A percentile compares a stretch with the other conserved stretches of the same genome.
These are phyloP conservation scores for Backusella macrospora DNA, from an alignment of 192 early-diverging fungal species.

Conservation along the genomic window DNA sequence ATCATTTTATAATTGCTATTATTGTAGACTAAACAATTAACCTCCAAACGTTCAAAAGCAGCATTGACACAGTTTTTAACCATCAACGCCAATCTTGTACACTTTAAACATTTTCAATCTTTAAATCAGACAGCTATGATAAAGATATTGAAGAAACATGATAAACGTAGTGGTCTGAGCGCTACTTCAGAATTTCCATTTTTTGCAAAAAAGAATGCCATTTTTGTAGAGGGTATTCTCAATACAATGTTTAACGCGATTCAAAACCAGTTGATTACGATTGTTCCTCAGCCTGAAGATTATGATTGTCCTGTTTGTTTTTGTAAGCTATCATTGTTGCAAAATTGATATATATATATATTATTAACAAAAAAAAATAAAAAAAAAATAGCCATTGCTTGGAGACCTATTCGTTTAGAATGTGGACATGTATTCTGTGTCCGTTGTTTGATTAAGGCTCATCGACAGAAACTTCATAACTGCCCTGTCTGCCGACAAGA, in stretches of 20 bases:
- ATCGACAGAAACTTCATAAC: conserved; percentile 58
- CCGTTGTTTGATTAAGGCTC: conserved; percentile 78
- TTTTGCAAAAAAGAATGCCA: conserved; percentile 50
- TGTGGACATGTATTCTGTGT: conserved; percentile 82
- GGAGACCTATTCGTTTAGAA: conserved; percentile 76
- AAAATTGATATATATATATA: not conserved
- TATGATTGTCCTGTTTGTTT: conserved; percentile 82
- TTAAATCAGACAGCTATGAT: conserved; percentile 77
- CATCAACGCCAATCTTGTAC: conserved; percentile 71
- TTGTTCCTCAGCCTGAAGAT: conserved; percentile 83
- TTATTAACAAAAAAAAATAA: not conserved
- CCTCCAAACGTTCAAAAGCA: conserved; percentile 25
- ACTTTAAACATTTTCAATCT: conserved; percentile 71
- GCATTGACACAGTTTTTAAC: conserved; percentile 58
- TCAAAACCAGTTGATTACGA: conserved; percentile 61
- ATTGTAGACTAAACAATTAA: conserved; percentile 22
- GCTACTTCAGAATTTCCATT: conserved; percentile 54
- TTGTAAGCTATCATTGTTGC: conserved; percentile 34
- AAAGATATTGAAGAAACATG: conserved; percentile 91
- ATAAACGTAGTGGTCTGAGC: conserved; percentile 78
- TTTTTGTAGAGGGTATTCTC: conserved; percentile 58
- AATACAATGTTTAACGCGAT: conserved; percentile 64
- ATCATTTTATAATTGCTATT: not conserved
- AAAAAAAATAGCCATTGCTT: conserved; percentile 55
- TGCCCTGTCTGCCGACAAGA: conserved; percentile 76